Evolutionary conservation across 352 stramenopile species (phyloP), one percentile per base, ranked within the genome.

Genomic region (Pythium rishiriense): DNA sequence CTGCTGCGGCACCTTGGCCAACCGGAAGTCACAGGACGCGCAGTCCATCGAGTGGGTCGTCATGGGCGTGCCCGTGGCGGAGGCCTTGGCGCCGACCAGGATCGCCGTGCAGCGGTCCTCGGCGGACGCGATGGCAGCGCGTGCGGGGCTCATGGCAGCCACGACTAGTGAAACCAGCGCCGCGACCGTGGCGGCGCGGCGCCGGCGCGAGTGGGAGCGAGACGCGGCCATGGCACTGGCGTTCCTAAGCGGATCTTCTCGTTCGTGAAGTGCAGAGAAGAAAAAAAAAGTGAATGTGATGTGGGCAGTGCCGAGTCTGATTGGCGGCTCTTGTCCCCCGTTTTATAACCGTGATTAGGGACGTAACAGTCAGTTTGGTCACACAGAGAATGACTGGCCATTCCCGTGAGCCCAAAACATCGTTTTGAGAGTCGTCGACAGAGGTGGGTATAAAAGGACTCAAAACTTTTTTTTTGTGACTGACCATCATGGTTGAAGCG

Each of bases 11-110:
- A 94, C 82, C 41, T 93, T 94, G 59, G 68, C 81, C 64, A 93
- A 77, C 39, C 86, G 86, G 60, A 93, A 94, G 68, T 94, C 86
- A 58, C 86, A 93, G 25, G 73, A 88, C 58, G 75, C 91, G 62
- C 86, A 93, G 68, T 94, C 86, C 64, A 86, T 91, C 43, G 86
- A 88, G 68, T 94, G 86, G 19, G 86, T 93, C 41, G 83, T 91
- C 80, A 94, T 93, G 29, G 86, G 79, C 17, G 84, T 68, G 2
- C 71, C 71, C 17, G 77, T 92, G 5, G 76, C 81, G 2, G 82
- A 90, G 22, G 81, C 79, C 73, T 92, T 88, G 42, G 81, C 78
- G 29, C 85, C 85, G 17, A 93, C 82, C 60, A 93, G 68, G 70
- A 93, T 91, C 45, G 85, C 79, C 0, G 85, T 93, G 75, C 85